These are phyloP conservation scores for Decorospora gaudefroyi DNA, from an alignment of 2,329 filamentous ascomycete species.

Conservation along the genomic window DNA sequence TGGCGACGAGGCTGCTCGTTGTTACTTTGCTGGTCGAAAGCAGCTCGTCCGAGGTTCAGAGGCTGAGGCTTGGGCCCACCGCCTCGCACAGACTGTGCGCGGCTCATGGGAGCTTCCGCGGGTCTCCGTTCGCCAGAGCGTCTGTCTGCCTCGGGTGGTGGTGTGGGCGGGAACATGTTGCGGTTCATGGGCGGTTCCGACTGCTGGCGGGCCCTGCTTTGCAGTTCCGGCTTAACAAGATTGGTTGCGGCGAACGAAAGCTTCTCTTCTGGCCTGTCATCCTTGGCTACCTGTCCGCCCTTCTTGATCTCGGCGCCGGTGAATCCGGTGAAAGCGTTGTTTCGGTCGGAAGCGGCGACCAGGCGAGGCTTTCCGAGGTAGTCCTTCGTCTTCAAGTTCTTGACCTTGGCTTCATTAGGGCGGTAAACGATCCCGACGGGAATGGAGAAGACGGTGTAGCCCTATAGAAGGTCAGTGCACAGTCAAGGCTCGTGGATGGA, in stretches of 20 bases:
- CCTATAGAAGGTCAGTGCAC: conserved; percentile 58
- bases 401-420: conserved; percentile 96
- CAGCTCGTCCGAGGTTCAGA: conserved; percentile 55
- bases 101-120: conserved; percentile 46
- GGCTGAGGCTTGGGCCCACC: conserved; percentile 55
- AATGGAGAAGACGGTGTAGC: conserved; percentile 98
- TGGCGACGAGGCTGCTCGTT: conserved; percentile 43
- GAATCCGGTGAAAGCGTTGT: conserved; percentile 82
- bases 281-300: conserved; percentile 61
- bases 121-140: conserved; percentile 30
- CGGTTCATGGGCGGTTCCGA: conserved; percentile 79
- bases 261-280: conserved; percentile 81
- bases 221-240: conserved; percentile 82
- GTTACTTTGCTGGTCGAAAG: conserved; percentile 50
- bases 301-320: conserved; percentile 78
- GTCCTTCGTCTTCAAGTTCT: conserved; percentile 96
- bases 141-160: conserved; percentile 82
- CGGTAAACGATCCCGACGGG: conserved; percentile 94
- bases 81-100: conserved; percentile 56
- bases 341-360: conserved; percentile 81
- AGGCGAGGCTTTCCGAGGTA: conserved; percentile 96
- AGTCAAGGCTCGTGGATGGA: not conserved
- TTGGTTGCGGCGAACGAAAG: conserved; percentile 93
- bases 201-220: conserved; percentile 75
- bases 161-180: conserved; percentile 95